Conservation (phyloP, 768 basidiomycete species). For the Mrakia frigida region DNA sequence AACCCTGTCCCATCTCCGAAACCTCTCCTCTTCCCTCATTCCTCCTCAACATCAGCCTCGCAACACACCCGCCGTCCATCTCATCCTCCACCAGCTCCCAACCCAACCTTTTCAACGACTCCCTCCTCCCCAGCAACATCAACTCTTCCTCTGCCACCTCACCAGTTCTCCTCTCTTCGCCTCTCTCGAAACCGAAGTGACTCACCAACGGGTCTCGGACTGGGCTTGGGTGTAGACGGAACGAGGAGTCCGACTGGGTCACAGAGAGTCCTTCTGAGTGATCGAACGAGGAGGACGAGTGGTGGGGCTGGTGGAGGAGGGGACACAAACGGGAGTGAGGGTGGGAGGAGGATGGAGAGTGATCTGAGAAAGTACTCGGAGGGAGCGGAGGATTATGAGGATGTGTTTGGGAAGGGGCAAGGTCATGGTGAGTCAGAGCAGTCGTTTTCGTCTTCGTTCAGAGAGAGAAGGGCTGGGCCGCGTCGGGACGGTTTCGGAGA, state of each 20-base stretch:
- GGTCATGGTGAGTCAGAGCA: slow-evolving; percentile 55
- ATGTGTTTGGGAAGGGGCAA: slow-evolving; percentile 72
- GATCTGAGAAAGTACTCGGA: slow-evolving; percentile 73
- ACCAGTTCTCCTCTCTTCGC: slow-evolving; percentile 16
- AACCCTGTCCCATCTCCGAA: slow-evolving; percentile 37
- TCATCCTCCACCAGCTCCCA: slow-evolving; percentile 24
- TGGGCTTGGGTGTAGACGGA: not conserved
- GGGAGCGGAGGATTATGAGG: slow-evolving; percentile 80
- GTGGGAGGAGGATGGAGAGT: not conserved
- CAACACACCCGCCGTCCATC: not conserved
- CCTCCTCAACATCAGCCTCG: not conserved
- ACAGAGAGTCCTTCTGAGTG: not conserved
- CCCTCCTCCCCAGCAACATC: not conserved
- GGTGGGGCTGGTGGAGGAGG: not conserved
- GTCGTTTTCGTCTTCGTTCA: too few species aligned
- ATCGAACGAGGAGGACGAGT: not conserved
- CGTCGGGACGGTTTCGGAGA: too few species aligned
- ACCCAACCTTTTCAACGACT: not conserved
- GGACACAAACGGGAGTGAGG: not conserved
- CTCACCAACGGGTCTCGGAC: not conserved
- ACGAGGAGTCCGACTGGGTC: not conserved
- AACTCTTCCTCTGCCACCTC: not conserved
- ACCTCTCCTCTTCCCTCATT: slow-evolving; percentile 26
- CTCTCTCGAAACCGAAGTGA: not conserved
- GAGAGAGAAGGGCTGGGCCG: too few species aligned